A percentile compares a stretch with the other conserved stretches of the same genome.
Evolutionary conservation across 108 stramenopile species (phyloP).

Genomic region (Cyclotella cryptica): DNA sequence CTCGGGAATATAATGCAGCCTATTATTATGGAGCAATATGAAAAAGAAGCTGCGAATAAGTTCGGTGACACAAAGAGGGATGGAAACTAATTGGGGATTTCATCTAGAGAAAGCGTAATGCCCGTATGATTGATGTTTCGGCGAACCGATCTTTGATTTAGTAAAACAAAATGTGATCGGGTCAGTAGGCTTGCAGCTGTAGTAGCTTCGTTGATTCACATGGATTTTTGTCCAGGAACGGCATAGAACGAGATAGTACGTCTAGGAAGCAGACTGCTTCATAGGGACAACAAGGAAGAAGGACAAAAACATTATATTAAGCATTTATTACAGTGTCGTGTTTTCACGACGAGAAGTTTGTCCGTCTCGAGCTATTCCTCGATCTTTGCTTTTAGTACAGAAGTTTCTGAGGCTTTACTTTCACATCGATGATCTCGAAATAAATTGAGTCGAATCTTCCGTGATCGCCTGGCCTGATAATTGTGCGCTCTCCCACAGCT

Average conservation of each 20-base stretch:
- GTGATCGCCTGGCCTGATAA: neutral
- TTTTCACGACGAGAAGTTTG: no score
- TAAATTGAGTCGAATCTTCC: neutral
- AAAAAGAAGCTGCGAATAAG: slow-evolving; percentile 29
- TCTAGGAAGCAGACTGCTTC: no score
- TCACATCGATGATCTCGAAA: neutral
- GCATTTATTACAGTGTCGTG: no score
- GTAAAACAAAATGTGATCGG: no score
- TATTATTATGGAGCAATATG: slow-evolving; percentile 37
- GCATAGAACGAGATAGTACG: no score
- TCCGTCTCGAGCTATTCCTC: no score
- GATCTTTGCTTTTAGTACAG: neutral
- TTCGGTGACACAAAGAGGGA: neutral
- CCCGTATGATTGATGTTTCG: neutral
- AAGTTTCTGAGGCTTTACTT: neutral
- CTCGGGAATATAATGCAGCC: slow-evolving; percentile 50
- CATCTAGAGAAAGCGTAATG: neutral
- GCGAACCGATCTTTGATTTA: neutral
- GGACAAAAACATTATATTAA: no score
- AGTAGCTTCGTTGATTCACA: no score
- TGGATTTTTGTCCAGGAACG: no score
- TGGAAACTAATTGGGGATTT: neutral
- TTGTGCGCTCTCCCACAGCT: slow-evolving; percentile 40
- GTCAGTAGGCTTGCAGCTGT: no score
- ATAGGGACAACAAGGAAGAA: no score